These are phyloP conservation scores for Neopestalotiopsis clavispora DNA, from an alignment of 2,329 filamentous ascomycete genomes.

Conservation along the genomic window DNA sequence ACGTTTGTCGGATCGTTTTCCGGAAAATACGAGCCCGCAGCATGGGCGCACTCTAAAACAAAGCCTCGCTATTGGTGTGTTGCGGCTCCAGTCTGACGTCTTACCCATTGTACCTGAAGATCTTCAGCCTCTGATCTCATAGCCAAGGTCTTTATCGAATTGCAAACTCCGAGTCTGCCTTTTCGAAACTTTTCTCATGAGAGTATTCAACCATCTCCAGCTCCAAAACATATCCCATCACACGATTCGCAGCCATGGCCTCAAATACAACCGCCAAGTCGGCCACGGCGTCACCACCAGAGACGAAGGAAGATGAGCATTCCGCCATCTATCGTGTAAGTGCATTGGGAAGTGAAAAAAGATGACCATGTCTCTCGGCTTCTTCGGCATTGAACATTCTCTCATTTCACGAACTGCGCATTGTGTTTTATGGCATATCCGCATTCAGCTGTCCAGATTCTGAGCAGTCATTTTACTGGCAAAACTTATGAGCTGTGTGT, in stretches of 20 bases:
- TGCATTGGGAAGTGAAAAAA: not conserved
- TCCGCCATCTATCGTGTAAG: constrained; percentile 11
- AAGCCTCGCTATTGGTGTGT: not conserved
- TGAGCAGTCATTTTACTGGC: too few relatives aligned
- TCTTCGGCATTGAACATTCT: not conserved
- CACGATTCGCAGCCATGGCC: not conserved
- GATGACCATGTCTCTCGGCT: not conserved
- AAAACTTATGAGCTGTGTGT: too few relatives aligned
- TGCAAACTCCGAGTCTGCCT: not conserved
- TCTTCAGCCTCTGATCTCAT: constrained; percentile 11
- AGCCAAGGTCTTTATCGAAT: not conserved
- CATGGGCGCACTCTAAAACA: not conserved
- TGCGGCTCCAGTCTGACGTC: constrained; percentile 12
- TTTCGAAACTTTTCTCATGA: not conserved
- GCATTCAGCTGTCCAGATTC: not conserved
- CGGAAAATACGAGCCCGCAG: not conserved
- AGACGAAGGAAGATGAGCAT: constrained; percentile 2
- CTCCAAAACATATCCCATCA: not conserved
- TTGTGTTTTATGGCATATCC: not conserved
- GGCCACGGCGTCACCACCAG: not conserved
- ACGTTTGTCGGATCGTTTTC: not conserved
- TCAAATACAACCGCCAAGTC: not conserved
- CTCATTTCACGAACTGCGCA: too few relatives aligned
- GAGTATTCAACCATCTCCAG: too few relatives aligned
- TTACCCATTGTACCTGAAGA: constrained; percentile 11